Conservation (phyloP, 2,329 filamentous ascomycete species). For the Basipetospora chlamydospora region DNA sequence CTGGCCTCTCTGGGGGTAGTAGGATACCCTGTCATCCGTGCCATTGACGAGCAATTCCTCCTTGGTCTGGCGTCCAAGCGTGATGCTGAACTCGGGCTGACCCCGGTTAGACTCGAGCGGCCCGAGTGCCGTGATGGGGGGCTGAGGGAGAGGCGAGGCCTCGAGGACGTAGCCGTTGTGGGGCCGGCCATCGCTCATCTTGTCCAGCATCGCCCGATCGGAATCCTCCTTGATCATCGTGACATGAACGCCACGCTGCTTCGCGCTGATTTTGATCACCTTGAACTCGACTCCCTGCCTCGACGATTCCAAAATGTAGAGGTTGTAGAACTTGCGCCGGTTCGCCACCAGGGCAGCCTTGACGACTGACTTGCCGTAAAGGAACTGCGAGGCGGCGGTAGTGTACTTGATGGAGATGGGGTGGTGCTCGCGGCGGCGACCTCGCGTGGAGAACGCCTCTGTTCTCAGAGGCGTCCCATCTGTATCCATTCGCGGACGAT, state of each 20-base stretch:
- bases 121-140: conserved; percentile 48
- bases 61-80: conserved; percentile 50
- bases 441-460: neutral
- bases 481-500: neutral
- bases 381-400: conserved; percentile 77
- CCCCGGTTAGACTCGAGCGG: conserved; percentile 27
- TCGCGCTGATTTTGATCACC: conserved; percentile 30
- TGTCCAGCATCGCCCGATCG: conserved; percentile 62
- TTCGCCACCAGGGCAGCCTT: conserved; percentile 56
- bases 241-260: conserved; percentile 35
- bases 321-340: conserved; percentile 62
- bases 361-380: conserved; percentile 75
- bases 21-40: conserved; percentile 18
- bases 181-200: conserved; percentile 66
- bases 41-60: conserved; percentile 70
- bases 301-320: conserved; percentile 58
- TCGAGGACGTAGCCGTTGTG: conserved; percentile 88
- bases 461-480: neutral
- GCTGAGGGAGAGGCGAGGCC: conserved; percentile 64
- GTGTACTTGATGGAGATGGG: conserved; percentile 40
- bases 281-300: conserved; percentile 34
- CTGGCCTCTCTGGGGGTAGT: conserved; percentile 13
- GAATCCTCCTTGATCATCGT: conserved; percentile 40
- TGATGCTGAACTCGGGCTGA: conserved; percentile 40
- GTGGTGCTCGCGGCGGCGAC: neutral